phyloP scores from a whole-genome alignment of 208 protist species.

The Polymyxa betae region DNA sequence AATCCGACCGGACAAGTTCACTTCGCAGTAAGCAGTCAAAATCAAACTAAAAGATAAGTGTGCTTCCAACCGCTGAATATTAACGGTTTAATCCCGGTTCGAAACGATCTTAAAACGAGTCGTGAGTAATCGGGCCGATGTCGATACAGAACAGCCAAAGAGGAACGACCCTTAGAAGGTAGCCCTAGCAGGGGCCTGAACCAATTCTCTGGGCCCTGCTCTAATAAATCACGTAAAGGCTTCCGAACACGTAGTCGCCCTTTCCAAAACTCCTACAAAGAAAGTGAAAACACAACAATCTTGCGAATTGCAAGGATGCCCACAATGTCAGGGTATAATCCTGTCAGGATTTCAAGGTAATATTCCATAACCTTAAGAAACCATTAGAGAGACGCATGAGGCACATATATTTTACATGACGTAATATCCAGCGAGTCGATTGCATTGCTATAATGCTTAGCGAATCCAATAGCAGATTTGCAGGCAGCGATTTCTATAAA shows the following conservation, averaged over 20 bases:
- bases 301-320: neutral
- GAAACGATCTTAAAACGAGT: conserved; percentile 1
- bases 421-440: conserved; percentile 11
- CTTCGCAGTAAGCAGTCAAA: neutral
- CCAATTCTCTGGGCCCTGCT: conserved; percentile 9
- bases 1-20: conserved; percentile 3
- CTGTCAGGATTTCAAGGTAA: conserved; percentile 5
- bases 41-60: neutral
- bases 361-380: neutral
- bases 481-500: neutral
- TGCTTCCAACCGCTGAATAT: neutral
- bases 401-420: neutral
- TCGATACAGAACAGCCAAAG: neutral
- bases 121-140: neutral
- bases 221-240: conserved; percentile 41
- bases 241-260: conserved; percentile 45
- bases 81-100: conserved; percentile 45
- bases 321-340: conserved; percentile 18
- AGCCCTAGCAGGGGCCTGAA: conserved; percentile 4
- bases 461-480: neutral
- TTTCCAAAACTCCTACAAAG: conserved; percentile 41
- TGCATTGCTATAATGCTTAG: conserved; percentile 23
- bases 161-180: neutral
- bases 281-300: neutral
- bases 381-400: neutral